Conservation (phyloP, 1,284 basidiomycete species). For the Ceratobasidium sp. region DNA sequence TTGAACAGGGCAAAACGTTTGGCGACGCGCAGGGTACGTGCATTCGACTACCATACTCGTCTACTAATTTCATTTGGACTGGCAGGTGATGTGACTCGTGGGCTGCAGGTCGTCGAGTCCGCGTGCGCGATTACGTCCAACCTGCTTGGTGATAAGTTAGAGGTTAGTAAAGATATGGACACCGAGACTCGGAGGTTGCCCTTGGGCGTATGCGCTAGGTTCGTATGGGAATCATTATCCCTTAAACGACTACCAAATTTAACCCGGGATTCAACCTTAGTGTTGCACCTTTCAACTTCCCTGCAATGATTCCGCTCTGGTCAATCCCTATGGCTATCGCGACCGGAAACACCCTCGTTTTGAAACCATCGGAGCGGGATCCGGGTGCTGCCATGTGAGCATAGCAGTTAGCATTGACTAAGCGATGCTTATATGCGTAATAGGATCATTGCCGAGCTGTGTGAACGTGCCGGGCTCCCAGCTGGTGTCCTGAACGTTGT, state of each 20-base stretch:
- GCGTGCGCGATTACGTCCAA: conserved; percentile 84
- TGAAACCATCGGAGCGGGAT: conserved; percentile 96
- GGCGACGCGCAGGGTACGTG: conserved; percentile 58
- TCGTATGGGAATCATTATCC: conserved; percentile 37
- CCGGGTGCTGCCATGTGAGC: conserved; percentile 89
- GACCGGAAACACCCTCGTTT: conserved; percentile 92
- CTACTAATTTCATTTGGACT: conserved; percentile 68
- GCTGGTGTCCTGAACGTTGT: conserved; percentile 78
- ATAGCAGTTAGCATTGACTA: background rate
- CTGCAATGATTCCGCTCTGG: conserved; percentile 97
- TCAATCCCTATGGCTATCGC: conserved; percentile 87
- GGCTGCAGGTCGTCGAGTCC: conserved; percentile 93
- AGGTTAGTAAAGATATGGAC: conserved; percentile 98
- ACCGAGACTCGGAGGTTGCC: conserved; percentile 83
- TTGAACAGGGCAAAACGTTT: conserved; percentile 92
- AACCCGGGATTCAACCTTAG: conserved; percentile 51
- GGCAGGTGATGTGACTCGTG: conserved; percentile 91
- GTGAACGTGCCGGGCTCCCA: conserved; percentile 72
- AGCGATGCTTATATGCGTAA: background rate
- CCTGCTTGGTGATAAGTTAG: conserved; percentile 88
- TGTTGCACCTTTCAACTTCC: conserved; percentile 92
- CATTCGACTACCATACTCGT: conserved; percentile 43
- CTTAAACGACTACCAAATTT: conserved; percentile 20
- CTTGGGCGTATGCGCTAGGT: conserved; percentile 80
- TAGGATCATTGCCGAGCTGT: conserved; percentile 60